phyloP scores from a whole-genome alignment of 495 filamentous ascomycete species.

The Neurospora sp. region DNA sequence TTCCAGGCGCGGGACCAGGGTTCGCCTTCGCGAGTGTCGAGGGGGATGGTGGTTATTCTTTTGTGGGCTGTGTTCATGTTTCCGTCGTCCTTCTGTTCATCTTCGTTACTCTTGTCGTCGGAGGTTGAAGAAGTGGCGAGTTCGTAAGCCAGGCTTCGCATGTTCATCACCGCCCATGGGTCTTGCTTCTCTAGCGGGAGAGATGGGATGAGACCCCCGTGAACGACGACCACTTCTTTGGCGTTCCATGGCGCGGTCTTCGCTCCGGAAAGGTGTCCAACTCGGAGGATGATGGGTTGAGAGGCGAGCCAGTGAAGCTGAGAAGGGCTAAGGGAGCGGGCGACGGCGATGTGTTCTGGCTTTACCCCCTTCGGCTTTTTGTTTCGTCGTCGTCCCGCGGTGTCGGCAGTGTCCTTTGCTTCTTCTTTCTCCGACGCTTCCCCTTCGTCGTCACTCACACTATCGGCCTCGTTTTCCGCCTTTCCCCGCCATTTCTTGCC shows the following conservation, averaged over 20 bases:
- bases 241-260: constrained; percentile 29
- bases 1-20: constrained; percentile 58
- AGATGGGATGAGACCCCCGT: constrained; percentile 73
- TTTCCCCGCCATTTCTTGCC: background rate
- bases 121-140: background rate
- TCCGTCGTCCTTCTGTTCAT: background rate
- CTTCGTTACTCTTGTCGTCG: background rate
- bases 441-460: constrained; percentile 9
- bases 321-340: constrained; percentile 25
- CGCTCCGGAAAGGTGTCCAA: constrained; percentile 43
- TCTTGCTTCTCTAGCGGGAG: constrained; percentile 64
- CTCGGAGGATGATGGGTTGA: constrained; percentile 64
- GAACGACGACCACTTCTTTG: constrained; percentile 60
- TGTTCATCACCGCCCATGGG: constrained; percentile 76
- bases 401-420: background rate
- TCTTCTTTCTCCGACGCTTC: constrained; percentile 2
- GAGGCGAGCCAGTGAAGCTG: constrained; percentile 60
- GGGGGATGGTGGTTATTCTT: constrained; percentile 44
- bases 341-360: constrained; percentile 22
- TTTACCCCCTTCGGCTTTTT: constrained; percentile 4
- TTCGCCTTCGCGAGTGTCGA: constrained; percentile 43
- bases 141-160: constrained; percentile 56
- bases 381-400: constrained; percentile 12
- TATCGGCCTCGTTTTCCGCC: background rate
- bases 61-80: background rate